phyloP scores from a whole-genome alignment of 257 asterid species.

The Rhazya stricta region DNA sequence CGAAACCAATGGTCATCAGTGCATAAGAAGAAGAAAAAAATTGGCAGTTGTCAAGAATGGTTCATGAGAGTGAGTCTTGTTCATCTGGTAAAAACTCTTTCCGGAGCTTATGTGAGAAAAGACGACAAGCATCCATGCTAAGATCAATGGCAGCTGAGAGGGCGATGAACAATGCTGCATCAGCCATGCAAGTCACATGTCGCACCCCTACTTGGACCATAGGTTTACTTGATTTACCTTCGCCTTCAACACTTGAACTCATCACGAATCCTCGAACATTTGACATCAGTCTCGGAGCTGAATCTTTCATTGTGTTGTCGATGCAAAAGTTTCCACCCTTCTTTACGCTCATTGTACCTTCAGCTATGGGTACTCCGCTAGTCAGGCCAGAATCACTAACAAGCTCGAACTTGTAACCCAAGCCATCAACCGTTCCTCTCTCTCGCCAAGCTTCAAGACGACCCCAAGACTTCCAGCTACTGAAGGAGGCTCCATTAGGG shows the following conservation, averaged over 20 bases:
- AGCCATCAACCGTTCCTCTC: slow-evolving; percentile 57
- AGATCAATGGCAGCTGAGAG: slow-evolving; percentile 84
- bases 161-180: slow-evolving; percentile 73
- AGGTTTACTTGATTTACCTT: slow-evolving; percentile 63
- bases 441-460: slow-evolving; percentile 94
- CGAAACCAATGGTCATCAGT: slow-evolving; percentile 38
- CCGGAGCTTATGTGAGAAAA: slow-evolving; percentile 61
- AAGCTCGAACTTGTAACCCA: slow-evolving; percentile 80
- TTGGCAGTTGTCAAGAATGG: background rate
- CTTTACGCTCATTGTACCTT: slow-evolving; percentile 62
- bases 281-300: slow-evolving; percentile 29
- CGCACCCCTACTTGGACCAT: slow-evolving; percentile 64
- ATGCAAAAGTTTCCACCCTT: slow-evolving; percentile 69
- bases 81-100: slow-evolving; percentile 61
- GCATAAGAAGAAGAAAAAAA: slow-evolving; percentile 28
- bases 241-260: slow-evolving; percentile 74
- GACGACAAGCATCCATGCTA: slow-evolving; percentile 79
- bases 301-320: slow-evolving; percentile 42
- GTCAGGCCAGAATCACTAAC: slow-evolving; percentile 49
- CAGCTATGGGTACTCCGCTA: slow-evolving; percentile 60
- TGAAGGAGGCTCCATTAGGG: slow-evolving; percentile 61
- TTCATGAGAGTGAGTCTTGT: slow-evolving; percentile 31
- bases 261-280: slow-evolving; percentile 65
- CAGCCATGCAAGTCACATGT: slow-evolving; percentile 78
- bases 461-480: slow-evolving; percentile 98